Evolutionary conservation across 2,329 filamentous ascomycete genomes (phyloP), one percentile per base, ranked within the genome.

Genomic region (Alternaria hordeiaustralica): DNA sequence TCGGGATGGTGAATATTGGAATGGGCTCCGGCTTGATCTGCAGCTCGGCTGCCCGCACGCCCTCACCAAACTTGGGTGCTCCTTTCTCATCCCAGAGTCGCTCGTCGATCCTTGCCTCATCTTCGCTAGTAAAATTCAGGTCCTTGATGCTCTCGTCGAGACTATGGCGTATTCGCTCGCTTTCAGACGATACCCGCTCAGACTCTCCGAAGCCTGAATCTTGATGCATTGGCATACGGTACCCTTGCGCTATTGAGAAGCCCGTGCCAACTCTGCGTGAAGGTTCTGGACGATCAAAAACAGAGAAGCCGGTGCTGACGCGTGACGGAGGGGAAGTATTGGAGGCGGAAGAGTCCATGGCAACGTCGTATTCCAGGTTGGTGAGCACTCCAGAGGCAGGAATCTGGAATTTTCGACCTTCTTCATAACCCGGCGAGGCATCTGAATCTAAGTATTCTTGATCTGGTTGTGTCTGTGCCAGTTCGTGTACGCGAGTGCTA

Each of bases 121-220:
- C 67, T 23, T 62, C 55, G 2, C 63, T 46, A n/a, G 61, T 58
- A 11, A 45, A 50, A 12, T 50, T 64, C 28, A 69, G 23, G 25
- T 73, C 67, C n/a, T 58, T 59, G 57, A 73, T 69, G 23, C 65
- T 72, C 15, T 70, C 64, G 28, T 75, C 73, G 7, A 78, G 57
- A 26, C 71, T 74, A 28, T 70, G 66, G 9, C 74, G 65, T 46
- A 77, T 73, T 3, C 66, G 58, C 51, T 76, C 75, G 45, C 58
- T 71, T 15, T 78, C 74, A 26, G 65, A 71, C 6, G 68, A 69
- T 5, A 65, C 46, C 5, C 67, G 65, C 26, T 69, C 62, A 12
- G 64, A 47, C 18, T 74, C 70, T 15, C 64, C 71, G 55, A 80
- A 78, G 1, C 78, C 78, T 11, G 78, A 79, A 51, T 80, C 78